Base-by-base conservation (phyloP, 352 stramenopile species). In the Phytopythium vexans region DNA sequence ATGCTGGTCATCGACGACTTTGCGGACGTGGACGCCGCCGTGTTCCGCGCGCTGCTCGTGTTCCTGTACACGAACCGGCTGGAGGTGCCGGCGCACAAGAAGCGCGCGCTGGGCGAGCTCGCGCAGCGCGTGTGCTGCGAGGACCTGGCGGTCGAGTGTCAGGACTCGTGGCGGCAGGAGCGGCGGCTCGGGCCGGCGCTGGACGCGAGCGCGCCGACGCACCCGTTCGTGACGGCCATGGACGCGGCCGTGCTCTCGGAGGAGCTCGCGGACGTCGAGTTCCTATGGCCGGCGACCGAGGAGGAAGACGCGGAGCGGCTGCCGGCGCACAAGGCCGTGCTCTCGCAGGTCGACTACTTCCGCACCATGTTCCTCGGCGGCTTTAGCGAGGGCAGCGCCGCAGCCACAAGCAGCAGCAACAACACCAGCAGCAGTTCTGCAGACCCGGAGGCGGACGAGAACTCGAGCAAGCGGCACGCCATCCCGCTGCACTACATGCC, bases 331-430 rank as follows among this genome's bases (percentile, higher is more conserved):
- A 88, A 88, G 57, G 78, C 74, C 15, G 64, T 93, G 33, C 68
- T 93, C 10, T 77, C 74, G 0, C 76, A 90, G 47, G 78, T 90
- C n/a, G 65, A 84, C 14, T 93, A 93, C 62, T 93, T 91, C 58
- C 78, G 74, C 37, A 84, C 74, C 7, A 89, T 93, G 80, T 89
- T 93, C 49, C 77, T 78, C 4, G 82, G 80, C n/a, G 76, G 82
- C 12, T 93, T 93, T 41, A 82, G 77, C 38, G 80, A 93, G 73
- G 78, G 74, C n/a, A 60, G 64, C 8, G 49, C 49, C 4, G 49
- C 52, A 6, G 44, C 21, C 21, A 27, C 21, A 27, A 27, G 21
- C 21, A 27, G 21, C 21, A 27, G 21, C 21, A 27, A 27, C 21
- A 27, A 27, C 21, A 27, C 21, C 21, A 27, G 2, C 21, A 27